These are phyloP conservation scores for Alisma plantagoaquatica DNA, from an alignment of 106 monocot genomes.

Conservation along the genomic window DNA sequence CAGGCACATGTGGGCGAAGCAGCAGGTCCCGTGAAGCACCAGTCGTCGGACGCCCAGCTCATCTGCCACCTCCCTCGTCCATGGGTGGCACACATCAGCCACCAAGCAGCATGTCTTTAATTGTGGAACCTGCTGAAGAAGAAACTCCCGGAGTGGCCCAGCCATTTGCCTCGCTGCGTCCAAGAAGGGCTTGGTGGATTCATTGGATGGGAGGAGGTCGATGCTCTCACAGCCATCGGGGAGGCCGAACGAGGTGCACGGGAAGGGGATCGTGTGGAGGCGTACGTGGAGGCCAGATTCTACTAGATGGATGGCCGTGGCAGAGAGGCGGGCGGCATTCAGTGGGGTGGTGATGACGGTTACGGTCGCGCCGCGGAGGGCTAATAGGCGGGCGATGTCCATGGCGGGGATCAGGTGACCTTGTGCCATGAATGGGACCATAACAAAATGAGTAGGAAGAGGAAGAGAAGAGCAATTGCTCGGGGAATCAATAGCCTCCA, in stretches of 20 bases:
- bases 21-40: conserved; percentile 25
- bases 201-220: conserved; percentile 13
- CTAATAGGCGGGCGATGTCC: conserved; percentile 32
- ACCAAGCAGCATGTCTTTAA: conserved; percentile 18
- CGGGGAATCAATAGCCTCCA: too few relatives aligned
- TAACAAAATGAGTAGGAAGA: conserved; percentile 30
- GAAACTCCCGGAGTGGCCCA: conserved; percentile 9
- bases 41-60: conserved; percentile 32
- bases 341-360: conserved; percentile 45
- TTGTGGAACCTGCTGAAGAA: not conserved
- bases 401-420: conserved; percentile 52
- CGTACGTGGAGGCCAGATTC: conserved; percentile 17
- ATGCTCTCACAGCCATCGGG: conserved; percentile 47
- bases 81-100: conserved; percentile 19
- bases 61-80: conserved; percentile 21
- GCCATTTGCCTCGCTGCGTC: not conserved
- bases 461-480: too few relatives aligned
- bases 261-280: conserved; percentile 27
- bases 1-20: conserved; percentile 29
- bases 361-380: conserved; percentile 20
- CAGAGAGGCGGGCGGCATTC: conserved; percentile 29
- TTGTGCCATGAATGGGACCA: conserved; percentile 42
- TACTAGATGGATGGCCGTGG: conserved; percentile 6
- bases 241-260: conserved; percentile 19
- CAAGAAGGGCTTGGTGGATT: conserved; percentile 13